phyloP scores from a whole-genome alignment of 208 protist species.

The Leishmania arabica region DNA sequence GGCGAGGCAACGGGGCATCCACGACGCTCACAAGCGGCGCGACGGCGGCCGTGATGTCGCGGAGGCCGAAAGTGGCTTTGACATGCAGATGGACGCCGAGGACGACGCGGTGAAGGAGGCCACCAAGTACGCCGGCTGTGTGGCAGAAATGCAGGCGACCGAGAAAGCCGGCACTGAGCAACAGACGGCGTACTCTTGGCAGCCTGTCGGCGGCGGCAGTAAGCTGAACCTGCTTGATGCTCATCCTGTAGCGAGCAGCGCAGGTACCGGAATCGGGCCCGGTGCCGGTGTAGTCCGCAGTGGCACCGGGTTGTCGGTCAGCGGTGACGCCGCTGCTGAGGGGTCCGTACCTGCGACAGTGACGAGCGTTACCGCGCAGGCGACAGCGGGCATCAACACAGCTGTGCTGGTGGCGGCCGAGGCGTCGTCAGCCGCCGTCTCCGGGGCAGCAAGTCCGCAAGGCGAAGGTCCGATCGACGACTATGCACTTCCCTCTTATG shows the following conservation, averaged over 20 bases:
- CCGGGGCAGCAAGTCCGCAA: not conserved
- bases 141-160: constrained; percentile 27
- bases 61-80: constrained; percentile 1
- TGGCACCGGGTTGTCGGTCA: not conserved
- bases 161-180: not conserved
- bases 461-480: not conserved
- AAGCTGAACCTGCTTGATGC: not conserved
- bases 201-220: not conserved
- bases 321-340: not conserved
- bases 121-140: constrained; percentile 48
- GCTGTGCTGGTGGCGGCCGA: not conserved
- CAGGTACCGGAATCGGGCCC: not conserved
- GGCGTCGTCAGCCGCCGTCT: constrained; percentile 1
- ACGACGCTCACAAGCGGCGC: not conserved
- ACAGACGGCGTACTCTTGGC: not conserved
- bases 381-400: not conserved
- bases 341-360: not conserved
- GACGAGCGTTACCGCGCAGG: not conserved
- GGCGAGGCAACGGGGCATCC: not conserved
- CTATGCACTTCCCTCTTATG: not conserved
- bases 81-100: constrained; percentile 54
- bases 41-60: not conserved
- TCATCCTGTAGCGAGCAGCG: not conserved
- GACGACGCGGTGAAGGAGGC: constrained; percentile 72
- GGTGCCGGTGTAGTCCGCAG: not conserved